Conservation (phyloP, 108 stramenopile species). For the Nitzschia sp. region DNA sequence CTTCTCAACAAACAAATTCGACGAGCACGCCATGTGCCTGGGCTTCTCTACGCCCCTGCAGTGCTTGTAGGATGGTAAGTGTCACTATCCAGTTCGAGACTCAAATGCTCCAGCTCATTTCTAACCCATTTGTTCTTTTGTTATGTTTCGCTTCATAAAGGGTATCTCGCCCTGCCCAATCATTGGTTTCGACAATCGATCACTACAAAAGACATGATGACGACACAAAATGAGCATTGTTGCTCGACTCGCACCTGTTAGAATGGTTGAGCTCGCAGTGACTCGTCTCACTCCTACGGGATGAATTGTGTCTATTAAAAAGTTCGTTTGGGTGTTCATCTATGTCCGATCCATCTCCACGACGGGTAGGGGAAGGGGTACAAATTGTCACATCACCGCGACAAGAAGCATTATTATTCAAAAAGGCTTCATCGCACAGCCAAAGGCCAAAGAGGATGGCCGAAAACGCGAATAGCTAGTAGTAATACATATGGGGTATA, state of each 20-base stretch:
- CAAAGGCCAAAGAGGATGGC: too few species aligned
- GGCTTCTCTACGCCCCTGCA: background rate
- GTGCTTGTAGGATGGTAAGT: slow-evolving; percentile 2
- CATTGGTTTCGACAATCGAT: background rate
- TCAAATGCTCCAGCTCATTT: background rate
- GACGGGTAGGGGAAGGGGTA: too few species aligned
- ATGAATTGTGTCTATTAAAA: too few species aligned
- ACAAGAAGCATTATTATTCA: too few species aligned
- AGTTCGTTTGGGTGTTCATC: too few species aligned
- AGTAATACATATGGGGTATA: too few species aligned
- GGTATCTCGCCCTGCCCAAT: background rate
- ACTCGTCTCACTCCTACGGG: too few species aligned
- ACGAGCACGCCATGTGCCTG: slow-evolving; percentile 1
- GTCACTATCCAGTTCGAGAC: background rate
- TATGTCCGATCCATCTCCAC: too few species aligned
- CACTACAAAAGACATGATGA: background rate
- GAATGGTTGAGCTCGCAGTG: too few species aligned
- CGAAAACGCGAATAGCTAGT: too few species aligned
- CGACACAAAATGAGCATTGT: background rate
- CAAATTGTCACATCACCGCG: too few species aligned
- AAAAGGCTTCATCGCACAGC: too few species aligned
- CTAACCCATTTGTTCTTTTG: background rate
- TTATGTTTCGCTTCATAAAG: background rate
- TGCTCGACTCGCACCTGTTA: background rate
- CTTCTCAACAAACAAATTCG: slow-evolving; percentile 9